Evolutionary conservation across 352 stramenopile genomes (phyloP).

Genomic region (Globisporangium abappressorium): DNA sequence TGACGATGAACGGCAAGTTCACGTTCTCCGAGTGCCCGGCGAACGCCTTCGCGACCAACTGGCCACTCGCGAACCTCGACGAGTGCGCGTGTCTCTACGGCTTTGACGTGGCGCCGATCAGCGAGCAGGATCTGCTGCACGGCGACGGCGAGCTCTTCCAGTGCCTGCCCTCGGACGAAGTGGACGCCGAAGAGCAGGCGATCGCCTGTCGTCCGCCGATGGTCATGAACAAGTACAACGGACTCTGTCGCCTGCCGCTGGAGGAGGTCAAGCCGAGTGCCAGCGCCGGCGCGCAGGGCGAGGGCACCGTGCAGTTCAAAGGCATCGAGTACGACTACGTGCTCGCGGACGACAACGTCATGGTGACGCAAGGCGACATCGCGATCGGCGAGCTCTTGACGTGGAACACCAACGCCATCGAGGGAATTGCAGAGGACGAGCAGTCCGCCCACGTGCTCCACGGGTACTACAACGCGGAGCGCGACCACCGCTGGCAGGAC

Average conservation of each 20-base stretch:
- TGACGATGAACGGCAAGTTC: constrained; percentile 15
- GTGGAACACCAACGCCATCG: constrained; percentile 22
- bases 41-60: constrained; percentile 46
- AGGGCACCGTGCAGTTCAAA: constrained; percentile 50
- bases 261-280: constrained; percentile 41
- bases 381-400: constrained; percentile 58
- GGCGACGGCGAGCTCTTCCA: constrained; percentile 40
- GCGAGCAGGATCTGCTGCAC: constrained; percentile 24
- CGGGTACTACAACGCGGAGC: constrained; percentile 79
- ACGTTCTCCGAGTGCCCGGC: constrained; percentile 44
- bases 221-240: constrained; percentile 40
- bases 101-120: constrained; percentile 33
- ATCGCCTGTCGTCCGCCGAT: constrained; percentile 38
- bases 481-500: constrained; percentile 69
- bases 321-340: constrained; percentile 85
- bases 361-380: constrained; percentile 79
- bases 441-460: constrained; percentile 42
- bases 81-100: constrained; percentile 52
- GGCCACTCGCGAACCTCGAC: constrained; percentile 33
- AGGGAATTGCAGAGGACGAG: constrained; percentile 5
- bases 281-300: constrained; percentile 14
- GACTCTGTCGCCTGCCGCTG: constrained; percentile 59
- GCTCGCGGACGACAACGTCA: constrained; percentile 62
- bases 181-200: constrained; percentile 37
- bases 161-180: constrained; percentile 26